These are phyloP conservation scores for Dovyalis caffra DNA, from an alignment of 345 rosid species.

Conservation along the genomic window DNA sequence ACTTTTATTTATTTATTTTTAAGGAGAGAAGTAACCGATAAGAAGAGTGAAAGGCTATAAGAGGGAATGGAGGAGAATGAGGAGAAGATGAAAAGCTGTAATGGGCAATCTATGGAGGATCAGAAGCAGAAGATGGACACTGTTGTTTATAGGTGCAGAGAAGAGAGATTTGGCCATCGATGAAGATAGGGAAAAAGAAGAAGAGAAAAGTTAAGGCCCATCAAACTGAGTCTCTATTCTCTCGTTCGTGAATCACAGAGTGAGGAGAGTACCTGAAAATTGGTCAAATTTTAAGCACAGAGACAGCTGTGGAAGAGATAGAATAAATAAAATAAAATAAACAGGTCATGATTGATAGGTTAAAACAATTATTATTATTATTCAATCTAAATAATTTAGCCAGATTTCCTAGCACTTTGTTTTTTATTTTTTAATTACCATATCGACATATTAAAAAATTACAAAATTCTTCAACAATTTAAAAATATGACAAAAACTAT, in stretches of 20 bases:
- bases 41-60: constrained; percentile 46
- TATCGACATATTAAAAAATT: no score
- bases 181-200: background rate
- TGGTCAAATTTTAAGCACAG: background rate
- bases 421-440: no score
- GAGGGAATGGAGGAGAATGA: constrained; percentile 78
- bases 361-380: no score
- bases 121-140: constrained; percentile 15
- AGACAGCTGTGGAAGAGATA: background rate
- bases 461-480: no score
- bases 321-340: no score
- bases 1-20: background rate
- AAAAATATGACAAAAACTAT: no score
- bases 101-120: constrained; percentile 50
- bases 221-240: background rate
- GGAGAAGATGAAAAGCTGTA: constrained; percentile 64
- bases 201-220: constrained; percentile 12
- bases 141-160: background rate
- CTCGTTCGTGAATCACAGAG: background rate
- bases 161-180: constrained; percentile 23
- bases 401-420: no score
- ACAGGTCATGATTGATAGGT: no score
- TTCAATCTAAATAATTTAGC: no score
- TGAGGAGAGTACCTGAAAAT: background rate
- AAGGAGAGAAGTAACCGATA: background rate